These are phyloP conservation scores for Ettlia oleoabundans DNA, from an alignment of 139 green algal genomes.

Conservation along the genomic window DNA sequence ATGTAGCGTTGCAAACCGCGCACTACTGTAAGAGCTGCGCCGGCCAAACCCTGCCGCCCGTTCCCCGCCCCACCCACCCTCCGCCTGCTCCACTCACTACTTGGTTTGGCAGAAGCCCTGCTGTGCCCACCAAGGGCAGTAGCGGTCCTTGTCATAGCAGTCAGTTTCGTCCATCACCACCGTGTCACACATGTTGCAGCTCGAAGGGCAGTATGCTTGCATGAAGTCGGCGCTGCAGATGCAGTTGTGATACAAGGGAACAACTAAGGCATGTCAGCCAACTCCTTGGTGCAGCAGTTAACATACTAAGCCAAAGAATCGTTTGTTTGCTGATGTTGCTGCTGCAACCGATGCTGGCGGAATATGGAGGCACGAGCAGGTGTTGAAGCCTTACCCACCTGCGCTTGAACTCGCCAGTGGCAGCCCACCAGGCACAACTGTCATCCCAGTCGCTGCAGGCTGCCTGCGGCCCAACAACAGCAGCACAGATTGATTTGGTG, in stretches of 20 bases:
- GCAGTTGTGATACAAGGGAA: not conserved
- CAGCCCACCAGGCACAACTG: not conserved
- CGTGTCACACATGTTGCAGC: not conserved
- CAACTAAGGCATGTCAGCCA: not conserved
- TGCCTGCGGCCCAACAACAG: too few relatives aligned
- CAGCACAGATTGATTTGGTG: too few relatives aligned
- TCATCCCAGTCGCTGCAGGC: not conserved
- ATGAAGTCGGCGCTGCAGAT: not conserved
- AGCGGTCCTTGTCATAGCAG: not conserved
- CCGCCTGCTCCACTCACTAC: not conserved
- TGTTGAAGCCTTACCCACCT: not conserved
- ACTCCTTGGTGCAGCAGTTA: too few relatives aligned
- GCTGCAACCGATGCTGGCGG: too few relatives aligned
- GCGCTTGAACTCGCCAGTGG: not conserved
- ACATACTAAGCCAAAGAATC: too few relatives aligned
- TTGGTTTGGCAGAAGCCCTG: not conserved
- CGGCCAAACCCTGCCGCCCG: too few relatives aligned
- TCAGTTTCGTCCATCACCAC: not conserved
- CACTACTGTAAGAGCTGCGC: too few relatives aligned
- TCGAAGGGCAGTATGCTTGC: not conserved
- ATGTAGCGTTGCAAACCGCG: not conserved
- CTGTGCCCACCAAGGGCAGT: not conserved
- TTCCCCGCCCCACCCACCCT: too few relatives aligned
- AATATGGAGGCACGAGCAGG: not conserved
- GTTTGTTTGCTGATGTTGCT: too few relatives aligned